Evolutionary conservation across 106 monocot species (phyloP).

Genomic region (Apostasia ramifera): DNA sequence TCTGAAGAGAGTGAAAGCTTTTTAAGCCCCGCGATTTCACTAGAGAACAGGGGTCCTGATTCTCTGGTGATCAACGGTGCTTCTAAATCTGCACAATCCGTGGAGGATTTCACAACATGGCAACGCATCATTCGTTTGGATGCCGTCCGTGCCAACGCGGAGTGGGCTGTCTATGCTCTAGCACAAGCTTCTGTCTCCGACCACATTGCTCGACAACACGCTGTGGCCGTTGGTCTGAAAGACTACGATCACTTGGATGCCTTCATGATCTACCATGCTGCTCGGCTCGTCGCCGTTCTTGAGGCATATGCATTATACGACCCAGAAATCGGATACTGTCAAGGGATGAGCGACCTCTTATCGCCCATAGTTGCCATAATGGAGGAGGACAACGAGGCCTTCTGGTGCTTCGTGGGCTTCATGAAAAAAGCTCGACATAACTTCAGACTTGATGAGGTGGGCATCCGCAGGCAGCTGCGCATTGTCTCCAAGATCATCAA

Average conservation of each 20-base stretch:
- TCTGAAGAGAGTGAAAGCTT: slow-evolving; percentile 31
- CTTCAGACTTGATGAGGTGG: slow-evolving; percentile 74
- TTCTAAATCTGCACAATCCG: slow-evolving; percentile 11
- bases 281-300: slow-evolving; percentile 66
- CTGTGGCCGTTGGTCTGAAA: slow-evolving; percentile 52
- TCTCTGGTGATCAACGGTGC: not conserved
- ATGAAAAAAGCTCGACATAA: slow-evolving; percentile 83
- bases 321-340: slow-evolving; percentile 86
- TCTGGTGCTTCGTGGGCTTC: slow-evolving; percentile 92
- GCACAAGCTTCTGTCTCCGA: slow-evolving; percentile 44
- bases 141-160: slow-evolving; percentile 81
- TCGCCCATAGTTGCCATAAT: slow-evolving; percentile 73
- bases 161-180: slow-evolving; percentile 66
- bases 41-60: slow-evolving; percentile 17
- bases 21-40: slow-evolving; percentile 2
- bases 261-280: slow-evolving; percentile 63
- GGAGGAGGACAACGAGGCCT: slow-evolving; percentile 67
- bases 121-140: slow-evolving; percentile 88
- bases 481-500: slow-evolving; percentile 84
- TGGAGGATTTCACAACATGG: slow-evolving; percentile 82
- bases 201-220: slow-evolving; percentile 38
- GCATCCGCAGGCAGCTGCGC: slow-evolving; percentile 67
- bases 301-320: slow-evolving; percentile 90
- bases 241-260: slow-evolving; percentile 84
- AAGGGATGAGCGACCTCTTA: slow-evolving; percentile 92